phyloP scores from a whole-genome alignment of 306 rosid genomes.

The Phaseolus lunatus region DNA sequence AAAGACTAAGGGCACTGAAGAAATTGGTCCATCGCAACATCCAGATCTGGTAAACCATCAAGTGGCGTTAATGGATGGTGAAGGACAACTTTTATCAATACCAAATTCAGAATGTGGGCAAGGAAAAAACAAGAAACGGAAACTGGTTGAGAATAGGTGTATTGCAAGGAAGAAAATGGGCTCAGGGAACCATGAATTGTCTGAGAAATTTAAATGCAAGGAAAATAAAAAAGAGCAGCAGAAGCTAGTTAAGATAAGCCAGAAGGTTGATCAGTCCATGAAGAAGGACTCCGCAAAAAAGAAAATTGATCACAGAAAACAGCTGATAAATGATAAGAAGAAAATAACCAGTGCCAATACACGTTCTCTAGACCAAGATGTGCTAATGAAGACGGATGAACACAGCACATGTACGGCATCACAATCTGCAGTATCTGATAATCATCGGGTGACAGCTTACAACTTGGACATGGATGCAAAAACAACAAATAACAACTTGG shows the following conservation, averaged over 20 bases:
- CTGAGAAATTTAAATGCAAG: slow-evolving; percentile 23
- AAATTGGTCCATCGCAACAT: slow-evolving; percentile 39
- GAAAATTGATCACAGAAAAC: slow-evolving; percentile 31
- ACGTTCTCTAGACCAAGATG: slow-evolving; percentile 31
- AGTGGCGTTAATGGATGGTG: slow-evolving; percentile 40
- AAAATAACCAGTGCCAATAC: slow-evolving; percentile 29
- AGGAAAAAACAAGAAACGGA: slow-evolving; percentile 51
- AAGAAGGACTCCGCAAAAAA: slow-evolving; percentile 33
- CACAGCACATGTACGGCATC: slow-evolving; percentile 21
- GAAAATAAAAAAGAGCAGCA: slow-evolving; percentile 38
- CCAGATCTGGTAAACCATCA: slow-evolving; percentile 45
- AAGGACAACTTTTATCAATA: slow-evolving; percentile 31
- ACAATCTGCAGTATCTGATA: slow-evolving; percentile 36
- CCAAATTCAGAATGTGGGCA: slow-evolving; percentile 45
- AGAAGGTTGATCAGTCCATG: slow-evolving; percentile 37
- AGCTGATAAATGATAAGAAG: slow-evolving; percentile 37
- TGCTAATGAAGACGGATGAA: slow-evolving; percentile 40
- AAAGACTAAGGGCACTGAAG: slow-evolving; percentile 41
- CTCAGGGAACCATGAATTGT: slow-evolving; percentile 28
- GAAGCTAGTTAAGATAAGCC: slow-evolving; percentile 37
- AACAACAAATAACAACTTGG: slow-evolving; percentile 8
- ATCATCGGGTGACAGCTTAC: slow-evolving; percentile 38
- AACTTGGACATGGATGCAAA: slow-evolving; percentile 34
- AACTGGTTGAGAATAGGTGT: slow-evolving; percentile 42
- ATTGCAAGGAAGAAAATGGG: slow-evolving; percentile 42